Evolutionary conservation across 495 filamentous ascomycete species (phyloP).

Genomic region (Tuber borchii): DNA sequence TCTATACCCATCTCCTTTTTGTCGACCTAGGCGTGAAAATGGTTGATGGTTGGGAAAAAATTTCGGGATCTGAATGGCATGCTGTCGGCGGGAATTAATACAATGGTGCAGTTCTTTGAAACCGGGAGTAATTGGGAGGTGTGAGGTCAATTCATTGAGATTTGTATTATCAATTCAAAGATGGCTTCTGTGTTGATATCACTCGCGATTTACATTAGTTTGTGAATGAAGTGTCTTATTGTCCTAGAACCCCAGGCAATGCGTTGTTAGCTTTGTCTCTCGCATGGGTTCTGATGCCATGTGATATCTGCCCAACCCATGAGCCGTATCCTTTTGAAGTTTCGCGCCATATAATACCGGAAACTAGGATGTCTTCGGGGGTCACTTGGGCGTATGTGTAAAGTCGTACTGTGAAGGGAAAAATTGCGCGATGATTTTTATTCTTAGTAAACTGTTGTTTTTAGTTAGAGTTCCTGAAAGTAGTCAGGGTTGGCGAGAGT

Average conservation of each 20-base stretch:
- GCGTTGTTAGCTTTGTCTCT: neutral
- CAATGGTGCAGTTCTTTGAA: slow-evolving; percentile 3
- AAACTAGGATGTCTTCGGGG: neutral
- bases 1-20: slow-evolving; percentile 34
- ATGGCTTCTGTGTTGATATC: neutral
- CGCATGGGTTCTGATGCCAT: neutral
- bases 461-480: no score
- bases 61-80: slow-evolving; percentile 3
- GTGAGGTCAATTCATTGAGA: neutral
- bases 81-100: slow-evolving; percentile 4
- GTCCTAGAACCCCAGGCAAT: neutral
- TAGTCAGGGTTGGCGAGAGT: no score
- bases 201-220: neutral
- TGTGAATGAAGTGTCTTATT: neutral
- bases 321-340: neutral
- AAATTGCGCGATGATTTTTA: no score
- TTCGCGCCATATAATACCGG: neutral
- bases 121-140: neutral
- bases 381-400: neutral
- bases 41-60: slow-evolving; percentile 3
- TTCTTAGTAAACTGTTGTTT: no score
- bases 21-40: neutral
- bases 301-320: neutral
- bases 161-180: neutral
- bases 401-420: no score